phyloP scores from a whole-genome alignment of 495 filamentous ascomycete genomes.

The Penicillium goetzii region DNA sequence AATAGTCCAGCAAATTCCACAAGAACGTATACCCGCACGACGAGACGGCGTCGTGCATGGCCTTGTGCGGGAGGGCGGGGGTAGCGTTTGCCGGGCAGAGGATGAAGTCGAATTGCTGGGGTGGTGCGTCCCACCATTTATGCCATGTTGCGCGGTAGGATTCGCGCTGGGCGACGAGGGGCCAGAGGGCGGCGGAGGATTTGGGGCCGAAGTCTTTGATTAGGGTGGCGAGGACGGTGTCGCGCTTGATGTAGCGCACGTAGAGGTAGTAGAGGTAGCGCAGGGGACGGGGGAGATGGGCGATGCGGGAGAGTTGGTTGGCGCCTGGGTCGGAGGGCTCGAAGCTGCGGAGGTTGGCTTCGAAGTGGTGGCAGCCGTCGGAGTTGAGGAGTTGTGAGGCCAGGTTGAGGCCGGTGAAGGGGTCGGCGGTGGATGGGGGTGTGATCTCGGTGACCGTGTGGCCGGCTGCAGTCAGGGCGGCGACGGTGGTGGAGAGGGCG shows the following conservation, averaged over 20 bases:
- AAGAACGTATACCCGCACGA: conserved; percentile 95
- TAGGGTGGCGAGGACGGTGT: conserved; percentile 77
- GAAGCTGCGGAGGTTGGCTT: conserved; percentile 71
- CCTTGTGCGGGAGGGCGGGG: conserved; percentile 84
- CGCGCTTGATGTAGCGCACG: conserved; percentile 78
- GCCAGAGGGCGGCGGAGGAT: conserved; percentile 77
- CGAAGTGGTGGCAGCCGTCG: conserved; percentile 84
- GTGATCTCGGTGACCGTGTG: conserved; percentile 77
- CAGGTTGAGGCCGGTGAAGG: conserved; percentile 76
- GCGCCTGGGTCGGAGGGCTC: conserved; percentile 85
- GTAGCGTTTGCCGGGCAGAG: conserved; percentile 87
- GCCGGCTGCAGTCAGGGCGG: conserved; percentile 68
- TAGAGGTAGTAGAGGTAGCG: conserved; percentile 89
- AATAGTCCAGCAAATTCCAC: conserved; percentile 93
- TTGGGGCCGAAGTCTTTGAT: conserved; percentile 72
- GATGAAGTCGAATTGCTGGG: conserved; percentile 72
- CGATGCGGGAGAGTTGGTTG: conserved; percentile 69
- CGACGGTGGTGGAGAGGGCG: conserved; percentile 70
- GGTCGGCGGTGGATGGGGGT: conserved; percentile 59
- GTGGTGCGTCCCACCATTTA: conserved; percentile 76
- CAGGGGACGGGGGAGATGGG: conserved; percentile 71
- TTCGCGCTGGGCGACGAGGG: conserved; percentile 76
- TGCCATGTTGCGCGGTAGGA: conserved; percentile 75
- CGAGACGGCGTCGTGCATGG: conserved; percentile 83
- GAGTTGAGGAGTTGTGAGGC: conserved; percentile 84